Evolutionary conservation across 2,329 filamentous ascomycete species (phyloP), one percentile per base, ranked within the genome.

Genomic region (Mycogone perniciosa): DNA sequence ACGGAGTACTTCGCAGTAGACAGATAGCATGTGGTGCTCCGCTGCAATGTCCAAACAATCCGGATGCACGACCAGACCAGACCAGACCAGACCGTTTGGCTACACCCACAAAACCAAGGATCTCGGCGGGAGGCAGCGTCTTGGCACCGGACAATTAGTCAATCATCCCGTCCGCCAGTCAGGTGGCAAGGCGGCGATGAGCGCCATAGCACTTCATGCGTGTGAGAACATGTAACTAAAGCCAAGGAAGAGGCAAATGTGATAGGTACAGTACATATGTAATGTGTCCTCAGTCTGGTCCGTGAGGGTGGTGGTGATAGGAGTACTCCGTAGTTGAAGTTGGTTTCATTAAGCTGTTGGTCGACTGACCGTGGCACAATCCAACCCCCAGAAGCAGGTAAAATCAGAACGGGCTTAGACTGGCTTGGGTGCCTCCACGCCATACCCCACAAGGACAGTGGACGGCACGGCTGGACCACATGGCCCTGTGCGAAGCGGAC

Each of bases 331-430:
- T 26, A 33, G 42, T 44, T 10, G 37, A 38, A 42, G 35, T 9
- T 49, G 50, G 43, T 52, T 41, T 37, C 47, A 38, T 31, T 26
- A 38, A 38, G 47, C 41, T 29, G 37, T 39, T 48, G 11, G 46
- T 20, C 44, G 26, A 40, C 50, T 46, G 50, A 52, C 47, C 50
- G 20, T 20, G 20, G 20, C 20, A 20, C 20, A 20, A 20, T 20
- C 20, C 20, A 45, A 27, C 35, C 44, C 30, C 50, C 41, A 29
- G 45, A 52, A 46, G 51, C 51, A 53, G 42, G 51, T 43, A 33
- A 50, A 38, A 33, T 44, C 51, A 37, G 46, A 50, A 53, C 31
- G 6, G 51, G 51, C 35, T 44, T 53, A 41, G 51, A 40, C 37
- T 27, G n/a, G 42, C 27, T 33, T 44, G 42, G 29, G 10, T 20